A percentile compares a stretch with the other conserved stretches of the same genome.
Evolutionary conservation across 225 moss, liverwort and hornwort species (phyloP).

Genomic region (Pseudoscleropodium purum): DNA sequence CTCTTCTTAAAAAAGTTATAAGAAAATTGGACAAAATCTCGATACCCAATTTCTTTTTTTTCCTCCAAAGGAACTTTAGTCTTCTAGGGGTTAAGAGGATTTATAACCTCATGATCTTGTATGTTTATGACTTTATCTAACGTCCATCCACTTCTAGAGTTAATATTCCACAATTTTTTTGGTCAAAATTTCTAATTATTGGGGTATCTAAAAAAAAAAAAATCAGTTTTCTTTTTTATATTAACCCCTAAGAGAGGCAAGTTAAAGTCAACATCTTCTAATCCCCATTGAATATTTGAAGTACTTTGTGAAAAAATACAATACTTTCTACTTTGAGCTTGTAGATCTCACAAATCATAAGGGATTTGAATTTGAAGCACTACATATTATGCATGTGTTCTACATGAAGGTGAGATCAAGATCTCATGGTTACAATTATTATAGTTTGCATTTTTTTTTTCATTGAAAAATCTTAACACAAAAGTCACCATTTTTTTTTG

Average conservation of each 20-base stretch:
- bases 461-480: background rate
- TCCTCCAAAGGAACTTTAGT: no score
- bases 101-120: background rate
- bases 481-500: background rate
- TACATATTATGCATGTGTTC: no score
- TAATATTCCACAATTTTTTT: background rate
- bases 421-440: background rate
- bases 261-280: background rate
- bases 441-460: background rate
- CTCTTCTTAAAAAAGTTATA: background rate
- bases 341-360: background rate
- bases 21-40: background rate
- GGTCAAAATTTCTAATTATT: rapidly evolving
- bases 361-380: background rate
- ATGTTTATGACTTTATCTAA: background rate
- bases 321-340: background rate
- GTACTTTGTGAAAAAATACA: no score
- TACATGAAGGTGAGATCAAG: background rate
- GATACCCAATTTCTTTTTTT: background rate
- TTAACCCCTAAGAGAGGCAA: background rate
- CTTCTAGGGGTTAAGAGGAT: background rate
- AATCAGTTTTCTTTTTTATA: background rate
- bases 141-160: background rate
- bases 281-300: background rate
- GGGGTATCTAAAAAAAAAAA: background rate